These are phyloP conservation scores for Fusarium sublunatum DNA, from an alignment of 2,329 filamentous ascomycete genomes.

Conservation along the genomic window DNA sequence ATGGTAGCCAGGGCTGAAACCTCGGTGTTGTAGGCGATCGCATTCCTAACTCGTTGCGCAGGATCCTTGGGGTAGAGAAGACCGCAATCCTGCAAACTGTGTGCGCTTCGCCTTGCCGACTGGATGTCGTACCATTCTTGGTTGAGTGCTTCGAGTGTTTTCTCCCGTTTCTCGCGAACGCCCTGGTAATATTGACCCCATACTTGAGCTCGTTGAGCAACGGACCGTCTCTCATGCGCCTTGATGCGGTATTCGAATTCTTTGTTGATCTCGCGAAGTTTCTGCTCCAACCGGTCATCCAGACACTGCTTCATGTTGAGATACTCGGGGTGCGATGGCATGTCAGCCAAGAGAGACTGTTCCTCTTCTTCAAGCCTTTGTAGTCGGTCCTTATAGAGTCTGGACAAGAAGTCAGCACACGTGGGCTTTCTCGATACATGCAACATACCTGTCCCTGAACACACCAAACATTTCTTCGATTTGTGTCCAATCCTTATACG, in stretches of 20 bases:
- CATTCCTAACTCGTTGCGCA: slow-evolving; percentile 82
- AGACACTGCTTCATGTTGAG: slow-evolving; percentile 90
- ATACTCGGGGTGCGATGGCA: slow-evolving; percentile 88
- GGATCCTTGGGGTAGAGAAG: slow-evolving; percentile 82
- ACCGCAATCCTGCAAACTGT: slow-evolving; percentile 83
- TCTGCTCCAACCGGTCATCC: slow-evolving; percentile 83
- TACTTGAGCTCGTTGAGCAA: slow-evolving; percentile 85
- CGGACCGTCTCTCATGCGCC: slow-evolving; percentile 77
- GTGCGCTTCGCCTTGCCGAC: slow-evolving; percentile 83
- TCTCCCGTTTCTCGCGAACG: slow-evolving; percentile 84
- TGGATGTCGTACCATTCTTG: slow-evolving; percentile 94
- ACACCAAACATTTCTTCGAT: slow-evolving; percentile 91
- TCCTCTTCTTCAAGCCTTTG: slow-evolving; percentile 80
- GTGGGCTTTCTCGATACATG: neutral
- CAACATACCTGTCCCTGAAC: slow-evolving; percentile 78
- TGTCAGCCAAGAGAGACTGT: slow-evolving; percentile 67
- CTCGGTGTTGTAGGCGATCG: slow-evolving; percentile 93
- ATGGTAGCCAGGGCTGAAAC: slow-evolving; percentile 91
- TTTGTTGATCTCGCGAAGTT: slow-evolving; percentile 78
- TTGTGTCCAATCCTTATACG: slow-evolving; percentile 80
- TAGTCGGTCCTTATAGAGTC: slow-evolving; percentile 88
- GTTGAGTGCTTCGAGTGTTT: slow-evolving; percentile 81
- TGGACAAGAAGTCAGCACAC: slow-evolving; percentile 53
- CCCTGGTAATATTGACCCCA: slow-evolving; percentile 92
- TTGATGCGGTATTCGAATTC: slow-evolving; percentile 79